phyloP scores from a whole-genome alignment of 768 basidiomycete species.

The Austroboletus eburneus region DNA sequence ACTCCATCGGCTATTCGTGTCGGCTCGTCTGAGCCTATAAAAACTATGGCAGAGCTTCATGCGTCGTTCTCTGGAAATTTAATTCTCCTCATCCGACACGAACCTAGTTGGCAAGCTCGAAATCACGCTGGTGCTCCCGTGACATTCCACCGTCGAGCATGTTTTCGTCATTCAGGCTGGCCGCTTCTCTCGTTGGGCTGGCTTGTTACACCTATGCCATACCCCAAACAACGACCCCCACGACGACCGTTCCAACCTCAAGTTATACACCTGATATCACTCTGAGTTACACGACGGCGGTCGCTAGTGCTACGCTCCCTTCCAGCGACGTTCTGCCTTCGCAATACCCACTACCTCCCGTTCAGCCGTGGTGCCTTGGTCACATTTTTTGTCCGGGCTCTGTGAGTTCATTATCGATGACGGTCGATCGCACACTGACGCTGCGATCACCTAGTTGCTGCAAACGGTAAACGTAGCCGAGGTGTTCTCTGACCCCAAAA shows the following conservation, averaged over 20 bases:
- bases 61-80: no score
- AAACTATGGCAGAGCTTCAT: no score
- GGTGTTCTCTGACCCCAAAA: constrained; percentile 78
- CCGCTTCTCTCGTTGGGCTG: constrained; percentile 11
- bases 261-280: constrained; percentile 28
- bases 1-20: no score
- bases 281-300: constrained; percentile 52
- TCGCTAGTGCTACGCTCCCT: constrained; percentile 59
- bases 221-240: constrained; percentile 6
- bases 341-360: constrained; percentile 59
- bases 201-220: constrained; percentile 13
- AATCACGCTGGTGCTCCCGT: not conserved
- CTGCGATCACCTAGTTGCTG: constrained; percentile 70
- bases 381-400: constrained; percentile 79
- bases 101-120: not conserved
- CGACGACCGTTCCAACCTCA: constrained; percentile 7
- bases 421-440: no score
- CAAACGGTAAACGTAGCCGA: constrained; percentile 83
- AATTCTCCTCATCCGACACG: not conserved
- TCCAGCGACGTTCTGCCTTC: constrained; percentile 55
- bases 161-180: constrained; percentile 24
- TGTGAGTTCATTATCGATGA: constrained; percentile 40
- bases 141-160: constrained; percentile 18
- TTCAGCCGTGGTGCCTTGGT: constrained; percentile 71
- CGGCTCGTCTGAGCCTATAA: no score